Conservation (phyloP, 805 yeast species). For the Priceomyces carsonii region DNA sequence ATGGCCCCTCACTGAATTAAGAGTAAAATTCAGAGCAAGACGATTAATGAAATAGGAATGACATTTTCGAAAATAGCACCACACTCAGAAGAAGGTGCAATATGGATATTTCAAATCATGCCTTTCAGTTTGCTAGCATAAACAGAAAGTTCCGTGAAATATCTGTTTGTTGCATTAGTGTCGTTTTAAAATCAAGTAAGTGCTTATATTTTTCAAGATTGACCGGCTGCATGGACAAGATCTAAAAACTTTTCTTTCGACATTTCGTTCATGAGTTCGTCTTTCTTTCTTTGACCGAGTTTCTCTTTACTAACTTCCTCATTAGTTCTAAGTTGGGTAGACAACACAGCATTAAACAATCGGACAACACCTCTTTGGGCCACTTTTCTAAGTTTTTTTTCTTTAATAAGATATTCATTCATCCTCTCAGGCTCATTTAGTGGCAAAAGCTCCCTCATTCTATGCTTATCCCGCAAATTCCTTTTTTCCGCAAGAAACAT, state of each 20-base stretch:
- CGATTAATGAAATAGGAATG: no score
- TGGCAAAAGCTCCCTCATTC: constrained; percentile 71
- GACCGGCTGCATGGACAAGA: constrained; percentile 78
- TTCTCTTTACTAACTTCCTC: constrained; percentile 49
- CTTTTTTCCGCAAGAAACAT: constrained; percentile 71
- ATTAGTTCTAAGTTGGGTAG: constrained; percentile 68
- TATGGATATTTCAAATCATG: no score
- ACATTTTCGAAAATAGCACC: no score
- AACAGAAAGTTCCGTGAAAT: no score
- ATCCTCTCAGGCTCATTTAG: constrained; percentile 57
- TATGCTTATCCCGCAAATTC: constrained; percentile 60
- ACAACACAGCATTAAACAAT: constrained; percentile 78
- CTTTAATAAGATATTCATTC: constrained; percentile 62
- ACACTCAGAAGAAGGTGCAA: no score
- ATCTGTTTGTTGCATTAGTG: no score
- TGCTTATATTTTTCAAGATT: no score
- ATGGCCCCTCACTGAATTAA: no score
- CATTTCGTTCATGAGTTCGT: constrained; percentile 69
- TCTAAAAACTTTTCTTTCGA: constrained; percentile 90
- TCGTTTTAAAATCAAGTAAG: no score
- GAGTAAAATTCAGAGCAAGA: no score
- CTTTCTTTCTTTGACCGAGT: constrained; percentile 50
- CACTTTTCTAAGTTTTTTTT: constrained; percentile 67
- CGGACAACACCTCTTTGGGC: constrained; percentile 90
- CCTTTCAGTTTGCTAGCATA: no score